Base-by-base conservation (phyloP, 371 early-diverging fungal genomes). In the Saksenaea vasiformis region DNA sequence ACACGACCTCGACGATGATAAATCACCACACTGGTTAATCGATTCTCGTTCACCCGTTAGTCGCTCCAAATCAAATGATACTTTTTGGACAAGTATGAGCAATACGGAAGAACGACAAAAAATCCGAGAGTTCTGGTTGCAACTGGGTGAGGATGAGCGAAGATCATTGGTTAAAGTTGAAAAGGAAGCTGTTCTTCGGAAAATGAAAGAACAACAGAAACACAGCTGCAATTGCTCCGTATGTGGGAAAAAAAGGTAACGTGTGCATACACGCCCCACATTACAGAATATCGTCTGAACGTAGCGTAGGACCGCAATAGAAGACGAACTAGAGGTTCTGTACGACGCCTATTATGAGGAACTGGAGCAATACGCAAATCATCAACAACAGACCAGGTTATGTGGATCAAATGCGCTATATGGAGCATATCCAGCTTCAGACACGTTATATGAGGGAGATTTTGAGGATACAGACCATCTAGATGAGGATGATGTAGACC, bases 321-420 rank as follows among this genome's bases (percentile, higher is more conserved):
- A 94, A 68, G 92, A 91, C 61, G 95, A 96, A 70, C 82, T 96
- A 9, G 93, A 95, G 70, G 82, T 89, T 9, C 78, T 96, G 11
- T 96, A 96, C 72, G 94, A 95, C 68, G 91, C 93, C 37, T 96
- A 96, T 74, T 94, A 93, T 65, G 92, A 94, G 56, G 95, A 94
- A 71, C 80, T 96, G 35, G 92, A 94, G 69, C 88, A 89, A 59
- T 95, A 91, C 66, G 93, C 95, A 9, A 85, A 92, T 66, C 89
- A 90, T 55, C 90, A 91, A 56, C 87, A 87, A 62, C 85, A 81
- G 22, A 76, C 77, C 10, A 79, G 80, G 26, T 62, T 73, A 31
- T 74, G 73, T 60, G 51, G 51, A 22, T 47, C 51, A 51, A 63
- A 41, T 10, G 43, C 56, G 34, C 43, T 47, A 35, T 47, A 56